These are phyloP conservation scores for Pythium sukuiense DNA, from an alignment of 352 stramenopile genomes.

Conservation along the genomic window DNA sequence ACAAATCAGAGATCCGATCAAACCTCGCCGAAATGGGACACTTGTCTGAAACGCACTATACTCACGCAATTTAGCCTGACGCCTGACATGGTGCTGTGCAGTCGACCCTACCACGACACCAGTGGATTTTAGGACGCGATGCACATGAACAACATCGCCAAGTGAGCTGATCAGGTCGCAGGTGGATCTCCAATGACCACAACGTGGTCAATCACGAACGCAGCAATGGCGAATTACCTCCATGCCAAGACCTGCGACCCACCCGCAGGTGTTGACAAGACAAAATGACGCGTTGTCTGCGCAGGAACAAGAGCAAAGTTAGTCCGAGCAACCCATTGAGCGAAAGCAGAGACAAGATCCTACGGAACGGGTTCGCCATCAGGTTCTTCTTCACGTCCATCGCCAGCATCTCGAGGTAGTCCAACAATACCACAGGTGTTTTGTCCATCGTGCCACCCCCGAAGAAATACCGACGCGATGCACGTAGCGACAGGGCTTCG, in stretches of 20 bases:
- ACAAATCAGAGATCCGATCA: too few species aligned
- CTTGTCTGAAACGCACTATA: too few species aligned
- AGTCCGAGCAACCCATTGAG: background rate
- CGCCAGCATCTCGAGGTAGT: background rate
- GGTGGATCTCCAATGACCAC: background rate
- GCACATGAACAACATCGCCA: background rate
- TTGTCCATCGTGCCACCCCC: background rate
- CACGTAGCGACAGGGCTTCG: background rate
- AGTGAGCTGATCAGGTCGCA: background rate
- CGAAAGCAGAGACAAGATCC: background rate
- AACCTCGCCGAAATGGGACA: too few species aligned
- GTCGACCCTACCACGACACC: background rate
- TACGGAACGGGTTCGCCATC: background rate
- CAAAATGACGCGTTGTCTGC: background rate
- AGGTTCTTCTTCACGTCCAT: background rate
- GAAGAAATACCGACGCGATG: background rate
- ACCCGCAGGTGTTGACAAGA: slow-evolving; percentile 8
- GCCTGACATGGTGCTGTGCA: background rate
- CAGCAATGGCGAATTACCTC: background rate
- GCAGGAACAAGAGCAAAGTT: background rate
- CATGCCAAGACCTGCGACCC: background rate
- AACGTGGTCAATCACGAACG: background rate
- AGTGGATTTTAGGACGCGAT: background rate
- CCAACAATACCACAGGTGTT: background rate
- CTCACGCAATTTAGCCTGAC: slow-evolving; percentile 1